A percentile compares a stretch with the other conserved stretches of the same genome.
Conservation (phyloP, 1,284 basidiomycete species). For the Schizophyllum commune region DNA sequence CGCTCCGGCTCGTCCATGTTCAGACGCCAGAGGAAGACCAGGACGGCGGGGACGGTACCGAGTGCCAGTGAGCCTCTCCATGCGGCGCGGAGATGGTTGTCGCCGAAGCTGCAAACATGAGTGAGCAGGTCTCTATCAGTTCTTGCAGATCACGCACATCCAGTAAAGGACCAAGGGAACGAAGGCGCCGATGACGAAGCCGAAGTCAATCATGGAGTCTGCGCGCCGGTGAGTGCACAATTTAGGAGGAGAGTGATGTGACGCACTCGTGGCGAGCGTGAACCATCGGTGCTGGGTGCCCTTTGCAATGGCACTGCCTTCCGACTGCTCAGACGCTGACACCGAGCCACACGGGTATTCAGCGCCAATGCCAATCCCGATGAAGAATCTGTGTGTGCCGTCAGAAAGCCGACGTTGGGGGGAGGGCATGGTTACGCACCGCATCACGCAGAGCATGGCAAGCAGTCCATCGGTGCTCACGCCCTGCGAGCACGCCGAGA, state of each 20-base stretch:
- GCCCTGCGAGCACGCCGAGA: constrained; percentile 81
- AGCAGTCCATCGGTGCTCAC: constrained; percentile 67
- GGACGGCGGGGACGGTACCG: constrained; percentile 74
- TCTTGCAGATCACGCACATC: constrained; percentile 49
- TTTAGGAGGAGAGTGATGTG: constrained; percentile 8
- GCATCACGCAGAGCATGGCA: constrained; percentile 73
- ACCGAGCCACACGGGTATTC: constrained; percentile 91
- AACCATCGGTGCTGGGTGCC: constrained; percentile 82
- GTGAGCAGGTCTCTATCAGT: not conserved
- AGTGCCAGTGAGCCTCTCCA: constrained; percentile 91
- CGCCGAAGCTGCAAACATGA: constrained; percentile 50
- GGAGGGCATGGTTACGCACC: constrained; percentile 34
- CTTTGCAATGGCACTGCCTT: constrained; percentile 71
- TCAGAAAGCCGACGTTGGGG: constrained; percentile 1
- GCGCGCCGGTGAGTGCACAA: constrained; percentile 2
- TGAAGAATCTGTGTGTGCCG: constrained; percentile 42
- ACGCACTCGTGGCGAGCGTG: constrained; percentile 74
- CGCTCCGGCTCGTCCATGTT: constrained; percentile 75
- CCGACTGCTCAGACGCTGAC: constrained; percentile 88
- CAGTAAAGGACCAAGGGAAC: constrained; percentile 80
- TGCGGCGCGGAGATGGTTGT: constrained; percentile 73
- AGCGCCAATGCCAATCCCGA: constrained; percentile 81
- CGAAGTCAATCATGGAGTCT: constrained; percentile 86
- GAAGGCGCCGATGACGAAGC: constrained; percentile 79
- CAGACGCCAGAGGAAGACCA: constrained; percentile 82